A percentile compares a stretch with the other conserved stretches of the same genome.
phyloP scores from a whole-genome alignment of 78 protist species.

The Emiliania huxleyi region DNA sequence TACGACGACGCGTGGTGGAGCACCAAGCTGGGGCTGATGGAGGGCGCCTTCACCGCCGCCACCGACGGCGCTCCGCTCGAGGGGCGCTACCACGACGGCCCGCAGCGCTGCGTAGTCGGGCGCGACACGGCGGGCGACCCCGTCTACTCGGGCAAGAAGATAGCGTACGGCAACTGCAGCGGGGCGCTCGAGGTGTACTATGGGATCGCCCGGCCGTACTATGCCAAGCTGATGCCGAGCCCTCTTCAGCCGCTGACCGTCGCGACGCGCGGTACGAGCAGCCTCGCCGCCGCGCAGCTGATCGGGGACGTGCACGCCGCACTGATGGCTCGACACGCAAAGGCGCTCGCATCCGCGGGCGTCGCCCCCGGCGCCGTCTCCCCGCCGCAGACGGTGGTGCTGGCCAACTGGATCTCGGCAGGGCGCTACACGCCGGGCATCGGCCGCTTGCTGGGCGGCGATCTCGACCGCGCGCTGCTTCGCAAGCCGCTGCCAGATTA shows the following conservation, averaged over 20 bases:
- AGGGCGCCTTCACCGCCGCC: not conserved
- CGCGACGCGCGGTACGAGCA: not conserved
- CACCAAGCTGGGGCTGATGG: not conserved
- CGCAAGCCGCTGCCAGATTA: not conserved
- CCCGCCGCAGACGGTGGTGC: not conserved
- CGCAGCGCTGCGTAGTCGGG: not conserved
- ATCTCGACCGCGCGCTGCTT: not conserved
- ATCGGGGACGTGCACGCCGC: not conserved
- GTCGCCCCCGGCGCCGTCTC: not conserved
- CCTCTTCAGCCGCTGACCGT: not conserved
- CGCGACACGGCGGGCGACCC: not conserved
- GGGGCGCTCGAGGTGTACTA: not conserved
- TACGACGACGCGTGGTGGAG: slow-evolving; percentile 11
- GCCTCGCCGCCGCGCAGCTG: not conserved
- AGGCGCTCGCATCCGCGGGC: not conserved
- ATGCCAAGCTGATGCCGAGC: not conserved
- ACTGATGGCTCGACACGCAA: not conserved
- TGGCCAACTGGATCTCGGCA: not conserved
- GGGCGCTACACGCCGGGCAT: not conserved
- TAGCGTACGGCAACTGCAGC: not conserved
- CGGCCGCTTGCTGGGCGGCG: not conserved
- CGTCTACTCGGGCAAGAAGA: not conserved
- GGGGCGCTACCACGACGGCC: not conserved
- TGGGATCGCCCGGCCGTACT: not conserved
- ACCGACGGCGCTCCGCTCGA: not conserved